Evolutionary conservation across 1,139 yeast species (phyloP).

Genomic region (Nakaseomyces uthaithaninus): DNA sequence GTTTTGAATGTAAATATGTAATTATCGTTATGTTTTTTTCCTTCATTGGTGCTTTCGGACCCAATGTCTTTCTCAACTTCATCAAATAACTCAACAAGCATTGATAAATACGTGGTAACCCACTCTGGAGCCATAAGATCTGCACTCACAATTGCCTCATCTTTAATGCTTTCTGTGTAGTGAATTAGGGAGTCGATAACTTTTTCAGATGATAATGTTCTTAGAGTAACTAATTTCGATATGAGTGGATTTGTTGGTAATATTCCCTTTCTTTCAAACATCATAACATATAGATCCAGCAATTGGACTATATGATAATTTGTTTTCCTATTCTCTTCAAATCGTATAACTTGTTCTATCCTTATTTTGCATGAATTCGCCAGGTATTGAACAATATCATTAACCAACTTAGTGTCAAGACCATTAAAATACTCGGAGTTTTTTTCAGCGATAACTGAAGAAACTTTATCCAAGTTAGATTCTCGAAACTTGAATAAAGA

Average conservation of each 20-base stretch:
- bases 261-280: constrained; percentile 47
- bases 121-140: constrained; percentile 63
- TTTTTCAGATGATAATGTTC: constrained; percentile 18
- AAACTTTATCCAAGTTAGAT: constrained; percentile 18
- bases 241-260: constrained; percentile 18
- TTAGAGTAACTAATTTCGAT: constrained; percentile 17
- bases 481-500: constrained; percentile 42
- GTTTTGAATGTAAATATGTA: constrained; percentile 24
- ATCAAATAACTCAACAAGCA: constrained; percentile 40
- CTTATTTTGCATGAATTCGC: constrained; percentile 45
- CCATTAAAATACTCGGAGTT: constrained; percentile 26
- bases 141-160: constrained; percentile 12
- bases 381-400: constrained; percentile 42
- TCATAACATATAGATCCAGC: constrained; percentile 57
- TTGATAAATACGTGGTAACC: constrained; percentile 47
- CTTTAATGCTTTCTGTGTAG: not conserved
- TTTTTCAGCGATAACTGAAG: constrained; percentile 25
- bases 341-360: constrained; percentile 60
- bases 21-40: constrained; percentile 16
- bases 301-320: constrained; percentile 55
- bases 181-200: constrained; percentile 17
- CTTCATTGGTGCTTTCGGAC: constrained; percentile 19
- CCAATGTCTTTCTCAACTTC: constrained; percentile 37
- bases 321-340: constrained; percentile 50
- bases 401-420: constrained; percentile 29